Conservation (phyloP, 1,139 yeast species). For the Nakaseomyces glabratus region DNA sequence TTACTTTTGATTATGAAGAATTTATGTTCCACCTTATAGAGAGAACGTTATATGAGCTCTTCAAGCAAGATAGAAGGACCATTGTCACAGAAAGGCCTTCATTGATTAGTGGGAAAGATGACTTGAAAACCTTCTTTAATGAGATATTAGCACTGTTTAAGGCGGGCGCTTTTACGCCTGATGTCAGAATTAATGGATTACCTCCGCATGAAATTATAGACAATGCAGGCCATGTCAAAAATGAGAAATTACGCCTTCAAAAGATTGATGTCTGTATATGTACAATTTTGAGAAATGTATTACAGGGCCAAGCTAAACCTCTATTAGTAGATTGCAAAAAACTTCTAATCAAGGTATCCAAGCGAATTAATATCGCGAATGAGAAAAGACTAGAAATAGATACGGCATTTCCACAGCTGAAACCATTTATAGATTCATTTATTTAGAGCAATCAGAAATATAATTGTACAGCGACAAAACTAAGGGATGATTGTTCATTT, state of each 20-base stretch:
- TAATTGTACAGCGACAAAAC: too few relatives aligned
- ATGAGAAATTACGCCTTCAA: neutral
- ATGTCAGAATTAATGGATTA: neutral
- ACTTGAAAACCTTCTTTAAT: neutral
- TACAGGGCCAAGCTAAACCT: too few relatives aligned
- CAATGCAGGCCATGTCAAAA: neutral
- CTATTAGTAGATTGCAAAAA: too few relatives aligned
- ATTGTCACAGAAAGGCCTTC: neutral
- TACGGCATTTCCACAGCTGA: too few relatives aligned
- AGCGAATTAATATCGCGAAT: too few relatives aligned
- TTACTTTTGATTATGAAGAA: slow-evolving; percentile 7
- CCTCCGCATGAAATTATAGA: neutral
- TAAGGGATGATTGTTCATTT: too few relatives aligned
- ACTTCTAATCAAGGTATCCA: too few relatives aligned
- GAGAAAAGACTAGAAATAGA: too few relatives aligned
- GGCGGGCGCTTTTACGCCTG: neutral
- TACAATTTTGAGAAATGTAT: neutral
- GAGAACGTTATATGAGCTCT: slow-evolving; percentile 12
- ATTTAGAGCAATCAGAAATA: too few relatives aligned
- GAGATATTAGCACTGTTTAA: neutral
- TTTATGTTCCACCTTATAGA: slow-evolving; percentile 21
- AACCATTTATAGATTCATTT: too few relatives aligned
- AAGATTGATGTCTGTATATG: slow-evolving; percentile 1
- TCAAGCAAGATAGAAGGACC: slow-evolving; percentile 2
- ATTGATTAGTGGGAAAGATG: neutral